Evolutionary conservation across 352 stramenopile genomes (phyloP).

Genomic region (Globisporangium iwayamae): DNA sequence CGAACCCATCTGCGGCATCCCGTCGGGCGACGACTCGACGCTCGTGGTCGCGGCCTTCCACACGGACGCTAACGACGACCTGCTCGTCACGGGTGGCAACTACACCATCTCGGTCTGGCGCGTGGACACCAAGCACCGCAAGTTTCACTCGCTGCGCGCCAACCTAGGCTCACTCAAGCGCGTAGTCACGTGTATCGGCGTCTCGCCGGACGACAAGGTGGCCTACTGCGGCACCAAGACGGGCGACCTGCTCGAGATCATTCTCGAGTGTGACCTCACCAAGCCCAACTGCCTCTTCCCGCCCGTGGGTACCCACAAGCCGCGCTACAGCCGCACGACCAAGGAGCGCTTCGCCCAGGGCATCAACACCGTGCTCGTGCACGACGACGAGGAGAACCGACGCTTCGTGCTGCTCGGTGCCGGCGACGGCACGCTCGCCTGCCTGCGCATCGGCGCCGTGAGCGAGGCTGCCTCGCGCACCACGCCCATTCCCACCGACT

Average conservation of each 20-base stretch:
- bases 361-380: constrained; percentile 82
- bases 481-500: constrained; percentile 59
- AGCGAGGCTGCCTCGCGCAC: constrained; percentile 60
- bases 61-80: constrained; percentile 79
- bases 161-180: constrained; percentile 93
- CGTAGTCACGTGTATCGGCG: constrained; percentile 91
- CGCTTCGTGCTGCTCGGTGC: constrained; percentile 88
- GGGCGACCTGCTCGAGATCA: constrained; percentile 94
- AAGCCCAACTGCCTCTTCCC: constrained; percentile 82
- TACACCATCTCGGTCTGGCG: constrained; percentile 91
- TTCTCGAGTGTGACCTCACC: constrained; percentile 92
- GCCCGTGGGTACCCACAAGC: constrained; percentile 73
- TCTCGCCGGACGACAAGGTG: constrained; percentile 91
- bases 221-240: constrained; percentile 95
- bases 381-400: constrained; percentile 87
- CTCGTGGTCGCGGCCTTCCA: constrained; percentile 88
- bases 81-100: constrained; percentile 94
- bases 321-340: constrained; percentile 86
- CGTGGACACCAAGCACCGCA: constrained; percentile 84
- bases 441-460: constrained; percentile 73
- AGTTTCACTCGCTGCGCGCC: constrained; percentile 92
- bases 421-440: constrained; percentile 89
- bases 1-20: constrained; percentile 90
- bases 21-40: constrained; percentile 91
- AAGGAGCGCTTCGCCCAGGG: constrained; percentile 93